Base-by-base conservation (phyloP, 2,329 filamentous ascomycete species). In the Aspergillus brasiliensis region DNA sequence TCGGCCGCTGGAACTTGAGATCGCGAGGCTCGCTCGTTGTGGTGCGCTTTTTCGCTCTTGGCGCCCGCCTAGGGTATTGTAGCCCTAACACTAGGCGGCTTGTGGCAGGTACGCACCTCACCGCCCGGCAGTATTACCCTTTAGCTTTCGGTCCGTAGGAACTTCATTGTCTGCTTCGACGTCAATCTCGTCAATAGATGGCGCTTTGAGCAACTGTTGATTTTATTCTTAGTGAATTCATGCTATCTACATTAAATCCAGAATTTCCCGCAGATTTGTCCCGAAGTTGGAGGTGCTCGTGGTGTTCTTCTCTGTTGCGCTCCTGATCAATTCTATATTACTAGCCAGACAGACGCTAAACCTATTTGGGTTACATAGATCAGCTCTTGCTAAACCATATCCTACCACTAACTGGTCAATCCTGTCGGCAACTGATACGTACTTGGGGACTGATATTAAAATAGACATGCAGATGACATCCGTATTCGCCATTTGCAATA, bases 11-110 rank as follows among this genome's bases (percentile, higher is more conserved):
- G 66, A 68, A 62, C 69, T 72, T 64, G 68, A 68, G 66, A 69
- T 68, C 61, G 67, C 65, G 65, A 67, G 61, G 64, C 60, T 65
- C 62, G 63, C 67, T 68, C 69, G 64, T 67, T 69, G 69, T 73
- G 68, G 75, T 77, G 75, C 71, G 74, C 67, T 73, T 74, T 76
- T 76, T 77, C 70, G 69, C 72, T 71, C 74, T 77, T 75, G 74
- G 72, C 72, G 70, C 62, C 59, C 64, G 58, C 51, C 56, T 68
- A 69, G 70, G 70, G 72, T 74, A 77, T 78, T 72, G 73, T 72
- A 77, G 73, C 77, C 76, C 76, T 78, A 77, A 69, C 67, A 61
- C 74, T 77, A 77, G 66, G 59, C 72, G 31, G 5, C 51, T 67
- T 65, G 13, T n/a, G 71, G 56, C 15, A 52, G 5, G 2, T 31